Base-by-base conservation (phyloP, 306 rosid genomes). In the Ormosia emarginata region DNA sequence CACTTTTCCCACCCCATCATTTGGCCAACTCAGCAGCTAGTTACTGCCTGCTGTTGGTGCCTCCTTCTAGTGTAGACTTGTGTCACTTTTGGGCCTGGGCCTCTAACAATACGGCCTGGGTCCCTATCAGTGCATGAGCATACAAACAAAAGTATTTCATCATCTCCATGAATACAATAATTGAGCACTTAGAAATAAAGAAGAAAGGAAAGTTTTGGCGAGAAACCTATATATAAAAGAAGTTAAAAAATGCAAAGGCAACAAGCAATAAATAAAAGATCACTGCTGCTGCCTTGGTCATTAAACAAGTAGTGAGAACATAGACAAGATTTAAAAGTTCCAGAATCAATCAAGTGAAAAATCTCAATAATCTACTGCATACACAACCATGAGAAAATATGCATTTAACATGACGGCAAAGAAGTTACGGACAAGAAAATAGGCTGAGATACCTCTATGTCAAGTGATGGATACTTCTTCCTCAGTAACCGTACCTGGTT, bases 391-490 rank as follows among this genome's bases (percentile, higher is more conserved):
- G 78, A 71, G 61, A 50, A 78, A 70, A 62, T 39, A 75, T 43
- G 63, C 41, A 71, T 49, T 17, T n/a, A 13, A 71, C 47, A 58
- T 71, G 50, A 70, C 1, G 44, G 40, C 7, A 81, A 79, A 36
- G 10, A 64, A 79, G 68, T 63, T 13, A 55, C 29, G 74, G 71
- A 62, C 62, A 74, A 77, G 18, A 49, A 59, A 61, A 74, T 69
- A 55, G 72, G 58, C 46, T 46, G 58, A 79, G 81, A 79, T 79
- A 90, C 98, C 97, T 96, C 97, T 59, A 96, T 91, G 85, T 93
- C 96, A 73, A 96, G 97, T 9, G 92, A 79, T 62, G 99, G 99
- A 82, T 92, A 96, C 94, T 85, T 96, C 89, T 90, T 87, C 84
- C 99, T 91, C 68, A 96, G 89, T 37, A 62, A 70, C 11, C 92